Base-by-base conservation (phyloP, 148 eudicot species). In the Nyssa sinensis region DNA sequence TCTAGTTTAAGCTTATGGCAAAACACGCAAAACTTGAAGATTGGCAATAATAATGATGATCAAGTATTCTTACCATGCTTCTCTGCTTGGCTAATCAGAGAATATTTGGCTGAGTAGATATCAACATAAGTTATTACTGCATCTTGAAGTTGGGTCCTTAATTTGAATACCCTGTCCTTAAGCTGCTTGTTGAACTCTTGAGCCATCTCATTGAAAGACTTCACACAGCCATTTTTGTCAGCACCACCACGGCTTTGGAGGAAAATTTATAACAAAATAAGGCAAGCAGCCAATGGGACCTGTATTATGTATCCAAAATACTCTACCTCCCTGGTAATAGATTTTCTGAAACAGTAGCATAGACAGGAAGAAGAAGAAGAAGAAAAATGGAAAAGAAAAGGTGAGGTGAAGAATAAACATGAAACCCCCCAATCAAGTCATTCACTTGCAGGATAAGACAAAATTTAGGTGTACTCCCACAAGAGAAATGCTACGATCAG, bases 221-320 rank as follows among this genome's bases (percentile, higher is more conserved):
- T 64, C 2, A 85, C 83, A 67, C 98, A 94, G 0, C 97, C 97
- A 4, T 55, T 77, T 59, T 68, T 75, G 59, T 94, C 98, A 33
- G 87, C 81, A 81, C 88, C 82, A 76, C 80, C n/a, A n/a, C 83
- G 1, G 90, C 89, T 10, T 76, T 85, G 66, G n/a, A n/a, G n/a
- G n/a, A n/a, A n/a, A n/a, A 88, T 62, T 8, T 58, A 84, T 10
- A 88, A 23, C 0, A 57, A 94, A 77, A 34, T 90, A 92, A 2
- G 98, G 91, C 9, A 91, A 83, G 66, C 98, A 94, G 0, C 98
- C 98, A 7, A 90, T 75, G 3, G 98, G 98, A 4, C 95, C 98
- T 7, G 98, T 94, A 51, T 94, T 92, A 77, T 94, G 98, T 79
- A 94, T 86, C 98, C 98, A 94, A 81, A 88, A 94, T 16, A 85